Evolutionary conservation across 2,329 filamentous ascomycete species (phyloP).

Genomic region (Epichloe elymi): DNA sequence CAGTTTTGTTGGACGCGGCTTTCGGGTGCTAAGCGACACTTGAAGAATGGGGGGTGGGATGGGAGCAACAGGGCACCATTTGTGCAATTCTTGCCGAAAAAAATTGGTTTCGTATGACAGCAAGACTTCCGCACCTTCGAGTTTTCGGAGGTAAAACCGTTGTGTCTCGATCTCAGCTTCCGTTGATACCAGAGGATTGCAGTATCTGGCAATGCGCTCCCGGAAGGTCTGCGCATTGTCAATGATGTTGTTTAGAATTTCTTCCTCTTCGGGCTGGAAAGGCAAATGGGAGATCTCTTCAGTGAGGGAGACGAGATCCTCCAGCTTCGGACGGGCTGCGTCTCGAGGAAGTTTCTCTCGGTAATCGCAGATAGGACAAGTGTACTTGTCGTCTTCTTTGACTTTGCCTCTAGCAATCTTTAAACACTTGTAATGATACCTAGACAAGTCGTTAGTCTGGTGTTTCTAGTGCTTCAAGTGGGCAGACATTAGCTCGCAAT

Average conservation of each 20-base stretch:
- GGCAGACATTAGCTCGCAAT: conserved; percentile 5
- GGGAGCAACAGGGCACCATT: conserved; percentile 82
- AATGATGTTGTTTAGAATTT: conserved; percentile 73
- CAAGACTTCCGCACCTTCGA: conserved; percentile 91
- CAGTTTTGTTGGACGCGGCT: conserved; percentile 90
- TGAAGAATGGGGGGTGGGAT: conserved; percentile 81
- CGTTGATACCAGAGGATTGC: conserved; percentile 68
- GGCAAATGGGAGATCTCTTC: conserved; percentile 70
- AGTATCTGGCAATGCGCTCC: conserved; percentile 65
- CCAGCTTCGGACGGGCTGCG: conserved; percentile 85
- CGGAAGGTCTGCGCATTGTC: conserved; percentile 75
- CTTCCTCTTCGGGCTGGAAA: conserved; percentile 93
- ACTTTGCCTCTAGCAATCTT: conserved; percentile 97
- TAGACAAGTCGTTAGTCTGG: conserved; percentile 18
- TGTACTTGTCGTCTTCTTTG: conserved; percentile 97
- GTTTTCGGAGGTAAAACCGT: conserved; percentile 90
- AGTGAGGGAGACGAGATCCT: conserved; percentile 74
- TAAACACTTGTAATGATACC: conserved; percentile 95
- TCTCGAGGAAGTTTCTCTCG: conserved; percentile 93
- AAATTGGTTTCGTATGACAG: conserved; percentile 93
- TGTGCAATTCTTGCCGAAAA: conserved; percentile 89
- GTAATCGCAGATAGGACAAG: conserved; percentile 96
- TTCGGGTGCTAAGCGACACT: conserved; percentile 79
- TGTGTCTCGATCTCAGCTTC: conserved; percentile 79
- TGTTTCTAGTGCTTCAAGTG: neutral